These are phyloP conservation scores for Heracleum sosnowskyi DNA, from an alignment of 129 eudicot genomes.

Conservation along the genomic window DNA sequence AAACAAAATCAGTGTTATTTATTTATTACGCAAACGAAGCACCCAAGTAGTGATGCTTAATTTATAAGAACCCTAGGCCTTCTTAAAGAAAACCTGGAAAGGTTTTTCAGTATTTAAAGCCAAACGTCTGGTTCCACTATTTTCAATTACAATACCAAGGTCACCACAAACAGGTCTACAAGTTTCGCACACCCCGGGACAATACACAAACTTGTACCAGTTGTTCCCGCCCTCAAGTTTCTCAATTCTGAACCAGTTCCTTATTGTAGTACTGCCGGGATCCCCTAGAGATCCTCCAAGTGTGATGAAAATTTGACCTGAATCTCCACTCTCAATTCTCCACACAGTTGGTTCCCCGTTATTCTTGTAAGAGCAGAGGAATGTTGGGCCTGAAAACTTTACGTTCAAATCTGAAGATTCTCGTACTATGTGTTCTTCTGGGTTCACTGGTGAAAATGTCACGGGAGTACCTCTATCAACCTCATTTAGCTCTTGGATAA, in stretches of 20 bases:
- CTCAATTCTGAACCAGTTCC: slow-evolving; percentile 38
- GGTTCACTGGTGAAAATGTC: not conserved
- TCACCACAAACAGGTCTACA: slow-evolving; percentile 38
- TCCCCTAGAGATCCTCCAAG: slow-evolving; percentile 37
- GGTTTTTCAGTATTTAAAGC: not conserved
- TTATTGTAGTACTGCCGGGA: slow-evolving; percentile 23
- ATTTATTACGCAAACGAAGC: not conserved
- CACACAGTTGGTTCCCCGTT: slow-evolving; percentile 5
- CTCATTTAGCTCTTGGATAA: slow-evolving; percentile 4
- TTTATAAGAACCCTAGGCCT: not conserved
- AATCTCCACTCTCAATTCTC: not conserved
- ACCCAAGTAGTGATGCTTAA: not conserved
- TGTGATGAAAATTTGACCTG: not conserved
- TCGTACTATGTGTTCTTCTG: not conserved
- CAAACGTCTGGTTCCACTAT: not conserved
- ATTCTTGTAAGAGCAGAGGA: not conserved
- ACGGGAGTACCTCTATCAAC: slow-evolving; percentile 3
- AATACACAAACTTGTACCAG: slow-evolving; percentile 32
- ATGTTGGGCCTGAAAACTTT: not conserved
- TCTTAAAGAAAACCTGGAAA: slow-evolving; percentile 11
- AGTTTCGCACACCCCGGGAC: slow-evolving; percentile 35
- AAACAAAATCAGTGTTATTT: not conserved
- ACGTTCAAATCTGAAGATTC: slow-evolving; percentile 2
- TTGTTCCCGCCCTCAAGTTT: slow-evolving; percentile 5
- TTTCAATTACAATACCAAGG: slow-evolving; percentile 21